Evolutionary conservation across 495 filamentous ascomycete genomes (phyloP).

Genomic region (Penicillium flavigenum): DNA sequence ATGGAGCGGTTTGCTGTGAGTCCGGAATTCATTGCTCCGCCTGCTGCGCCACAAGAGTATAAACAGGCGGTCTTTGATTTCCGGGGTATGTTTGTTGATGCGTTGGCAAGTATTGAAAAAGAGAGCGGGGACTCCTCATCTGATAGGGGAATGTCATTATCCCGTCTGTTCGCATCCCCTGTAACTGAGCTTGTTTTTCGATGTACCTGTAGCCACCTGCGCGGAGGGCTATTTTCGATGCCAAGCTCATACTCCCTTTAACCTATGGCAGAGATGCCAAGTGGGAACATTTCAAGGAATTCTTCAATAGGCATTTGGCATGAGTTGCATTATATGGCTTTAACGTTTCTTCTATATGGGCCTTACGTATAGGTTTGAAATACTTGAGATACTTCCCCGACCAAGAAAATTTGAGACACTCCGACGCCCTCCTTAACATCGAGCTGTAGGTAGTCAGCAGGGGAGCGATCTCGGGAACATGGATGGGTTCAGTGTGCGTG

Average conservation of each 20-base stretch:
- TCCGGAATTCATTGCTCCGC: conserved; percentile 12
- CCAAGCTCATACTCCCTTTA: conserved; percentile 5
- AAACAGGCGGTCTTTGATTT: conserved; percentile 8
- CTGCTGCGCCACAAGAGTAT: conserved; percentile 2
- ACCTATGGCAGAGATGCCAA: conserved; percentile 4
- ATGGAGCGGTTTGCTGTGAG: conserved; percentile 12
- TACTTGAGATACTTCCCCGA: too few species aligned
- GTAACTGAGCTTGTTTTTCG: conserved; percentile 5
- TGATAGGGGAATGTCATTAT: not conserved
- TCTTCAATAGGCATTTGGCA: not conserved
- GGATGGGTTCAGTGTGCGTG: too few species aligned
- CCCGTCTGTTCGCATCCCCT: conserved; percentile 8
- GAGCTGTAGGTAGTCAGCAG: too few species aligned
- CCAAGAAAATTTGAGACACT: too few species aligned
- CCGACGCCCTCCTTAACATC: too few species aligned
- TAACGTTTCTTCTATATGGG: too few species aligned
- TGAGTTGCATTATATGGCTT: too few species aligned
- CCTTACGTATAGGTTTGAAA: too few species aligned
- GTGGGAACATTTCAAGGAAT: conserved; percentile 10
- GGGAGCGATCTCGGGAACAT: too few species aligned
- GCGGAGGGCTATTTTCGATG: conserved; percentile 9
- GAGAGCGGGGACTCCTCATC: not conserved
- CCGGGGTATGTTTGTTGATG: conserved; percentile 10
- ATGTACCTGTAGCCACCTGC: conserved; percentile 13
- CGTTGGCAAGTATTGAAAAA: conserved; percentile 1